phyloP scores from a whole-genome alignment of 495 filamentous ascomycete species.

The Neurospora hispaniola region DNA sequence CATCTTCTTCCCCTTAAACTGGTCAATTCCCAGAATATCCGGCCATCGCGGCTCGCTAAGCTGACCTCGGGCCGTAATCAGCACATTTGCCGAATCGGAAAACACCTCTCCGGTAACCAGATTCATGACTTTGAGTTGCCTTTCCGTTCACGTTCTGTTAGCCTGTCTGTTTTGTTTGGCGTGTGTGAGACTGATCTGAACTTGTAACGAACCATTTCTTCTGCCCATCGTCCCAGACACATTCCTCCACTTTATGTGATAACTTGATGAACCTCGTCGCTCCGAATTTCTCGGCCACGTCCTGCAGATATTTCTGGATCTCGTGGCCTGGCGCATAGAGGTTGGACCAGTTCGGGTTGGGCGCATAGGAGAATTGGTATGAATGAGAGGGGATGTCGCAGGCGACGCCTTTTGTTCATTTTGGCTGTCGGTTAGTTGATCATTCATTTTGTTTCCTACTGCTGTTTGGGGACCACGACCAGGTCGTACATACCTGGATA shows the following conservation, averaged over 20 bases:
- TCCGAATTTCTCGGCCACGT: conserved; percentile 48
- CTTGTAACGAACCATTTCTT: conserved; percentile 40
- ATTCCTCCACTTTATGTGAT: conserved; percentile 25
- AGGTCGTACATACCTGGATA: conserved; percentile 27
- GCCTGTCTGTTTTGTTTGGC: background rate
- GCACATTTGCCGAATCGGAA: conserved; percentile 40
- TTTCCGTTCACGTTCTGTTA: background rate
- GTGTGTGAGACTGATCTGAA: too few species aligned
- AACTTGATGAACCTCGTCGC: conserved; percentile 39
- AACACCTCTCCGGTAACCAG: conserved; percentile 25
- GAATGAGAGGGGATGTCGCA: conserved; percentile 39
- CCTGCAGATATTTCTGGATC: conserved; percentile 48
- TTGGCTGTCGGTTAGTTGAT: background rate
- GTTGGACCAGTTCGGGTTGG: conserved; percentile 51
- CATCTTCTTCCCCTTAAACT: conserved; percentile 47
- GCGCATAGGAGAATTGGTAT: conserved; percentile 60
- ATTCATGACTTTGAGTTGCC: conserved; percentile 21
- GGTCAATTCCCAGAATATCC: conserved; percentile 44
- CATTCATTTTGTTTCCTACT: background rate
- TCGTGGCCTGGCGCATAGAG: conserved; percentile 56
- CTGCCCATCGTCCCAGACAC: conserved; percentile 43
- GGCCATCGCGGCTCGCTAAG: conserved; percentile 51
- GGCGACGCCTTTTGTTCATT: conserved; percentile 21
- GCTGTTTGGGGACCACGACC: background rate
- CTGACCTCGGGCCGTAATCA: conserved; percentile 55